Evolutionary conservation across 148 eudicot genomes (phyloP).

Genomic region (Rhododendron williamsianum): DNA sequence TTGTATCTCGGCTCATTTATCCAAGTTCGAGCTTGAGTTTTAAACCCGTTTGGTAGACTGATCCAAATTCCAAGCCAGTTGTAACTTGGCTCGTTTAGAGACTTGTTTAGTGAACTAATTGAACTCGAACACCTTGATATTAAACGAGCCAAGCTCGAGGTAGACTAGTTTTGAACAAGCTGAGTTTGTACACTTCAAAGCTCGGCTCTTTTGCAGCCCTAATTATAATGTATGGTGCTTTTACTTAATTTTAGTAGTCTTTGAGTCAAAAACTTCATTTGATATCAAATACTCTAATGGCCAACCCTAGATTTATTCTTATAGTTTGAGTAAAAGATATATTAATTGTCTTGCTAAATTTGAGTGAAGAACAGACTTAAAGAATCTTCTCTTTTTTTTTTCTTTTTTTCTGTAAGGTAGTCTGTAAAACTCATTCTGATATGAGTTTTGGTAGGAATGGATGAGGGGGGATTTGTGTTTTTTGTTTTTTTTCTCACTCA

Average conservation of each 20-base stretch:
- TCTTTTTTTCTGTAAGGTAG: too few relatives aligned
- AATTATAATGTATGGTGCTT: not conserved
- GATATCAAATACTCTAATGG: not conserved
- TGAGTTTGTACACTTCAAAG: not conserved
- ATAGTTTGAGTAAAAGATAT: not conserved
- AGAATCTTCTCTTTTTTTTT: not conserved
- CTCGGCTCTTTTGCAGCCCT: not conserved
- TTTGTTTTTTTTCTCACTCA: not conserved
- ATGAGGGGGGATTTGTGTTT: not conserved
- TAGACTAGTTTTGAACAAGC: not conserved
- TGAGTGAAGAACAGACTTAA: not conserved
- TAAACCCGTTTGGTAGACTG: too few relatives aligned
- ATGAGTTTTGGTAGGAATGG: not conserved
- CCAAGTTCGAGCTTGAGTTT: too few relatives aligned
- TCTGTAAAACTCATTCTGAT: not conserved
- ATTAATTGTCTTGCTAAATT: not conserved
- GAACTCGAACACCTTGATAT: too few relatives aligned
- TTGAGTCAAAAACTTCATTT: not conserved
- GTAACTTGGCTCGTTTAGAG: not conserved
- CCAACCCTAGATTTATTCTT: not conserved
- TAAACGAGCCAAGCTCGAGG: not conserved
- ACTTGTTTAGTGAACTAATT: too few relatives aligned
- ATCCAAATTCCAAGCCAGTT: too few relatives aligned
- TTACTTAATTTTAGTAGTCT: not conserved
- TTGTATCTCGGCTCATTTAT: not conserved